Evolutionary conservation across 2,329 filamentous ascomycete species (phyloP).

Genomic region (Ophiostoma sp.): DNA sequence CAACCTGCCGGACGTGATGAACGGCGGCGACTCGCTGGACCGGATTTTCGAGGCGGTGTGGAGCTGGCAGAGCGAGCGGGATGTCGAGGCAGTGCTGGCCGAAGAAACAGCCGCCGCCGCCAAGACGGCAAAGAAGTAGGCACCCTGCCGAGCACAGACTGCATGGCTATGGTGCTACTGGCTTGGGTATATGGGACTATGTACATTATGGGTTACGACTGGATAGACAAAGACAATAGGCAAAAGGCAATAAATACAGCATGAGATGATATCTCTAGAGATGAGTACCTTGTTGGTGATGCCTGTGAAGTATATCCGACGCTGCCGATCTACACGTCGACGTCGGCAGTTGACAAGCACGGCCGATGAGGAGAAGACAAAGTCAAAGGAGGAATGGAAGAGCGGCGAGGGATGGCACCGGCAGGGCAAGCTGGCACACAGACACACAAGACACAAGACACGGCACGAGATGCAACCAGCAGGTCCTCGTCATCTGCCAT

Average conservation of each 20-base stretch:
- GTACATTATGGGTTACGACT: slow-evolving; percentile 7
- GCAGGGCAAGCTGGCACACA: no score
- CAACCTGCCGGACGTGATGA: slow-evolving; percentile 74
- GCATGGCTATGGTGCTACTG: background rate
- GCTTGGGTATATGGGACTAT: background rate
- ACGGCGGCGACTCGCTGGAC: slow-evolving; percentile 65
- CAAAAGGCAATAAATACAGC: no score
- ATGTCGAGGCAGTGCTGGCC: slow-evolving; percentile 64
- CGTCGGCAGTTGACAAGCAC: background rate
- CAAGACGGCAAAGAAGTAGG: slow-evolving; percentile 27
- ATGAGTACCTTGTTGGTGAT: background rate
- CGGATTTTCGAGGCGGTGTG: slow-evolving; percentile 72
- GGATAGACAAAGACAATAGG: slow-evolving; percentile 12
- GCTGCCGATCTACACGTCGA: background rate
- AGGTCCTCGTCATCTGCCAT: background rate
- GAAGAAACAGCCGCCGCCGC: slow-evolving; percentile 51
- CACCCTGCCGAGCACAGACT: background rate
- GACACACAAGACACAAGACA: no score
- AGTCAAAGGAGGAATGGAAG: background rate
- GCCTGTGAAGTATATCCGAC: background rate
- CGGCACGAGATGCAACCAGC: background rate
- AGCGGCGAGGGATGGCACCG: background rate
- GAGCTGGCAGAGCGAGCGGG: slow-evolving; percentile 68
- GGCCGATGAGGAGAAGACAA: background rate
- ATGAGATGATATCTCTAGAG: background rate